Evolutionary conservation across 2,329 filamentous ascomycete genomes (phyloP), one percentile per base, ranked within the genome.

Genomic region (Cercospora sp.): DNA sequence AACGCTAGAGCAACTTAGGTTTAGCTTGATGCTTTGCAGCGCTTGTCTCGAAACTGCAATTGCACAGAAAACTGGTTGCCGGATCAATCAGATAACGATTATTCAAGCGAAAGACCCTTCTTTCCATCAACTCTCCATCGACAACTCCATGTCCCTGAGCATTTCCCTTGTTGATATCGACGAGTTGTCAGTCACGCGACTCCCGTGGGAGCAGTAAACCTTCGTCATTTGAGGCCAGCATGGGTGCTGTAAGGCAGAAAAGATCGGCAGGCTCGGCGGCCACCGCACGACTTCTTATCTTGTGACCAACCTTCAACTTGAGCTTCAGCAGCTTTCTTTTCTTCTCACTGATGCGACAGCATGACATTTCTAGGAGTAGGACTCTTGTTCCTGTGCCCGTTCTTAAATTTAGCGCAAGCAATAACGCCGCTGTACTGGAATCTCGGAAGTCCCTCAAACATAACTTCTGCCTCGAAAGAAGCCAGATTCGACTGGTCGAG

Each of bases 401-500:
- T 1, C 48, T 2, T 30, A 9, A 28, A 28, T 26, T 1, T 6
- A 8, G 48, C 23, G 2, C 20, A n/a, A 6, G 13, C 48, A 8
- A 20, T 53, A 26, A 28, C 48, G 20, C 48, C 48, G 13, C 3
- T 16, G 3, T 53, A 28, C 20, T 53, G 48, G 48, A 53, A 53
- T 30, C 48, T 53, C 3, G 12, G 7, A 7, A 28, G 48, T 23
- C 48, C 48, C n/a, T 13, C 48, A 10, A 53, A 53, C 28, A 6
- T n/a, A 3, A 53, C 23, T 16, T 53, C 48, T 6, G 48, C 48
- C 23, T 53, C 48, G 23, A 28, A 53, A 30, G 12, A 26, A 28
- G 12, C 48, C 23, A 23, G 13, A 16, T 70, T 73, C 40, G 66
- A 73, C 55, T 73, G 69, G 66, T 26, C 65, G 12, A 65, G 55